A percentile compares a stretch with the other conserved stretches of the same genome.
These are phyloP conservation scores for Cyamopsis tetragonoloba DNA, from an alignment of 306 rosid genomes.

Conservation along the genomic window DNA sequence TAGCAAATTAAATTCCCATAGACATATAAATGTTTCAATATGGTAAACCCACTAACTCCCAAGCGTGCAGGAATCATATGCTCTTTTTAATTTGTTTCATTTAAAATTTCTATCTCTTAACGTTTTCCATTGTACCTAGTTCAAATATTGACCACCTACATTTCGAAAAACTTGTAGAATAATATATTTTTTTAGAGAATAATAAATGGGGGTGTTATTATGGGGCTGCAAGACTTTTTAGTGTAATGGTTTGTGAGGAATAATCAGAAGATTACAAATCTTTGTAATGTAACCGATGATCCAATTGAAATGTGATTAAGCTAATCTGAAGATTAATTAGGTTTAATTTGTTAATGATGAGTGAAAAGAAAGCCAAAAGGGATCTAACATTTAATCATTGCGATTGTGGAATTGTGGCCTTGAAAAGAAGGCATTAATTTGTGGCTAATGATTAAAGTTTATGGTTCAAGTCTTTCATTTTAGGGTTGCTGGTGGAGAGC, in stretches of 20 bases:
- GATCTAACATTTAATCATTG: constrained; percentile 29
- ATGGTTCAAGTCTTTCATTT: constrained; percentile 17
- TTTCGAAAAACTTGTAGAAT: constrained; percentile 17
- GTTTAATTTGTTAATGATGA: constrained; percentile 17
- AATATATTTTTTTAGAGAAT: background rate
- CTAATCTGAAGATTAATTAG: background rate
- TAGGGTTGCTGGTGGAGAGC: constrained; percentile 34
- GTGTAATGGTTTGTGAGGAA: background rate
- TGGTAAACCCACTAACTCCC: background rate
- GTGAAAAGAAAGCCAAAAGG: no score
- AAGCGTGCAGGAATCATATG: no score
- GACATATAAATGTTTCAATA: background rate
- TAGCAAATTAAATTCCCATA: background rate
- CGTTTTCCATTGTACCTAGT: background rate
- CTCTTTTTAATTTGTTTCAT: background rate
- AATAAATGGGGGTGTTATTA: background rate
- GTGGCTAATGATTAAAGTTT: constrained; percentile 42
- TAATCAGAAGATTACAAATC: background rate
- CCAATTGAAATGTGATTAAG: background rate
- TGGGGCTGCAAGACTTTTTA: background rate
- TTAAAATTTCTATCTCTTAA: background rate
- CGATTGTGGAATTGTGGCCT: constrained; percentile 11
- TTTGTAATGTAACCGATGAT: background rate
- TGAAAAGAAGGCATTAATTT: constrained; percentile 23
- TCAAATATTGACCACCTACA: constrained; percentile 24